These are phyloP conservation scores for Priceomyces castillae DNA, from an alignment of 805 yeast genomes.

Conservation along the genomic window DNA sequence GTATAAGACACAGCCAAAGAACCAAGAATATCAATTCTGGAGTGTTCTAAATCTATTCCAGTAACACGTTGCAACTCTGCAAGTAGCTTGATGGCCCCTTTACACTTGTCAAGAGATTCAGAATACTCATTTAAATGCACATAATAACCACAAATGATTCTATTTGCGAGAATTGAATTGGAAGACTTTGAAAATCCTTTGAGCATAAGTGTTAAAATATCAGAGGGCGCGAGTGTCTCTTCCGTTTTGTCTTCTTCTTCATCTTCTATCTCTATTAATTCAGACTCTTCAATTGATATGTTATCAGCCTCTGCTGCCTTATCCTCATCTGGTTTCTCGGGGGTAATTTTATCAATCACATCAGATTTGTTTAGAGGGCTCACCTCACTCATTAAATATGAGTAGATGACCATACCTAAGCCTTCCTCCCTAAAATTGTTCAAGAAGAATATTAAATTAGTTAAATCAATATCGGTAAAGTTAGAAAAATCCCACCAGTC, in stretches of 20 bases:
- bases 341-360: slow-evolving; percentile 18
- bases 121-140: slow-evolving; percentile 61
- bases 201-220: slow-evolving; percentile 47
- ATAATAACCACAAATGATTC: slow-evolving; percentile 62
- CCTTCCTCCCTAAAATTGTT: slow-evolving; percentile 58
- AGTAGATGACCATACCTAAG: slow-evolving; percentile 59
- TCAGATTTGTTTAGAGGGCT: slow-evolving; percentile 53
- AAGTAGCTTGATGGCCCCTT: slow-evolving; percentile 55
- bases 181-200: slow-evolving; percentile 46
- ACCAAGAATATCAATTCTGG: slow-evolving; percentile 60
- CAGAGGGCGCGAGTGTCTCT: slow-evolving; percentile 39
- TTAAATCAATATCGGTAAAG: slow-evolving; percentile 47
- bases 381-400: slow-evolving; percentile 62
- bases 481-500: slow-evolving; percentile 66
- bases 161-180: slow-evolving; percentile 54
- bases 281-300: slow-evolving; percentile 21
- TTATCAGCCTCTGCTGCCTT: slow-evolving; percentile 13
- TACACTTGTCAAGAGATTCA: slow-evolving; percentile 58
- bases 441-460: slow-evolving; percentile 49
- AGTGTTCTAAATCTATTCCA: slow-evolving; percentile 47
- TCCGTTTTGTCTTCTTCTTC: slow-evolving; percentile 6
- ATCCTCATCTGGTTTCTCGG: slow-evolving; percentile 13
- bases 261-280: slow-evolving; percentile 12
- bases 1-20: slow-evolving; percentile 75
- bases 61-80: slow-evolving; percentile 46